Evolutionary conservation across 2,329 filamentous ascomycete genomes (phyloP).

Genomic region (Teratosphaeria gauchensis): DNA sequence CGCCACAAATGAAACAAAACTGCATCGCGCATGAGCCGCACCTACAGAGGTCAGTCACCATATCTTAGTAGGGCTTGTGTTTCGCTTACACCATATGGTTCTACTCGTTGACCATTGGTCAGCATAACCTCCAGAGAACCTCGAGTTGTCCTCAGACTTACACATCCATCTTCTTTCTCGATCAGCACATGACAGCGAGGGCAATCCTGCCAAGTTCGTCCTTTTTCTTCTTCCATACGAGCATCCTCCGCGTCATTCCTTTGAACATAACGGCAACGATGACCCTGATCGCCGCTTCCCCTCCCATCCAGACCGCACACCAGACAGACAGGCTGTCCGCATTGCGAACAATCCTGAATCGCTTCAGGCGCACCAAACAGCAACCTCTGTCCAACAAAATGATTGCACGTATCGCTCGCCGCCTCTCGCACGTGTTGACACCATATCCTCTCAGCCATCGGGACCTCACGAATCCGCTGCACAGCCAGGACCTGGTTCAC

Average conservation of each 20-base stretch:
- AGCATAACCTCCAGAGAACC: neutral
- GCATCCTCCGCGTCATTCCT: neutral
- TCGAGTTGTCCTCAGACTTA: neutral
- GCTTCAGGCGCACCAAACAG: no score
- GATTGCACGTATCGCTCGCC: neutral
- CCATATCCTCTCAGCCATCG: neutral
- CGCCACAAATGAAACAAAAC: neutral
- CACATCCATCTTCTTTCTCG: neutral
- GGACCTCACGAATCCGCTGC: neutral
- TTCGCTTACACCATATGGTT: neutral
- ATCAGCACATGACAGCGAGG: neutral
- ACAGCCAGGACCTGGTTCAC: neutral
- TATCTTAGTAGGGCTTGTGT: neutral
- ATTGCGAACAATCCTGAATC: neutral
- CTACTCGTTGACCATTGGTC: neutral
- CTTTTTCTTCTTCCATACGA: neutral
- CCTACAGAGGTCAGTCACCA: neutral
- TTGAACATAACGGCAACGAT: neutral
- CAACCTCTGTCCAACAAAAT: neutral
- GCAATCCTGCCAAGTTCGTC: neutral
- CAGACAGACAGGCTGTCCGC: neutral
- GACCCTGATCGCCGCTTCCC: neutral
- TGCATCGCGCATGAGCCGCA: neutral
- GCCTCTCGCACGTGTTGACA: neutral
- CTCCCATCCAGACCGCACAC: neutral